Base-by-base conservation (phyloP, 495 filamentous ascomycete genomes). In the Tuber calosporum region DNA sequence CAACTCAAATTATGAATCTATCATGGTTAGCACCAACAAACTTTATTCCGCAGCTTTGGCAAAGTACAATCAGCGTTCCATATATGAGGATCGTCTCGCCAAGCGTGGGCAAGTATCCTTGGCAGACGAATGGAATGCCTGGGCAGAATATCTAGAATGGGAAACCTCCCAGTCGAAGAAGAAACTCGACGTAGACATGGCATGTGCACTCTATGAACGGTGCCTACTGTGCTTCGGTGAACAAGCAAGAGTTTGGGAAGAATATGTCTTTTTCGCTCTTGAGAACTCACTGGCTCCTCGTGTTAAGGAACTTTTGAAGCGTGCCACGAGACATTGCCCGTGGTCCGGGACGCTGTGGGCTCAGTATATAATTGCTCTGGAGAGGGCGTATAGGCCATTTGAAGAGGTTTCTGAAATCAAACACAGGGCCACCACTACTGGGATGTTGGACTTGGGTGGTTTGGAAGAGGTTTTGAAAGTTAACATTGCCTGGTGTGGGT, bases 311-410 rank as follows among this genome's bases (percentile, higher is more conserved):
- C 84, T 91, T 7, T 82, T 93, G 2, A 89, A 93, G 76, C 87
- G 92, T 69, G 93, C 92, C 22, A 94, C 92, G 2, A 87, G 89
- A 22, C 93, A 97, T 82, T 94, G 93, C 73, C 94, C 95, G 2
- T 96, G 93, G 91, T 96, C 92, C 22, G 94, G 95, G 34, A 86
- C 88, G 34, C 85, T 98, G 15, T 99, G 95, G 95, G 90, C 94
- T 5, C 89, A 93, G 75, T 93, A 93, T 74, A 88, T 99, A 26
- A 83, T 97, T 68, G 90, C 88, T 30, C 89, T 91, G 17, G 95
- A 97, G 83, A 87, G 89, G 42, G 90, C 90, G 70, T 87, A 88
- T 22, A 86, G 88, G 77, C 84, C 89, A 3, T 96, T 93, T 77
- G 82, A 88, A n/a, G 90, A 89, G 39, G 91, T 98, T 62, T 91